These are phyloP conservation scores for Melanogaster broomeanus DNA, from an alignment of 768 basidiomycete species.

Conservation along the genomic window DNA sequence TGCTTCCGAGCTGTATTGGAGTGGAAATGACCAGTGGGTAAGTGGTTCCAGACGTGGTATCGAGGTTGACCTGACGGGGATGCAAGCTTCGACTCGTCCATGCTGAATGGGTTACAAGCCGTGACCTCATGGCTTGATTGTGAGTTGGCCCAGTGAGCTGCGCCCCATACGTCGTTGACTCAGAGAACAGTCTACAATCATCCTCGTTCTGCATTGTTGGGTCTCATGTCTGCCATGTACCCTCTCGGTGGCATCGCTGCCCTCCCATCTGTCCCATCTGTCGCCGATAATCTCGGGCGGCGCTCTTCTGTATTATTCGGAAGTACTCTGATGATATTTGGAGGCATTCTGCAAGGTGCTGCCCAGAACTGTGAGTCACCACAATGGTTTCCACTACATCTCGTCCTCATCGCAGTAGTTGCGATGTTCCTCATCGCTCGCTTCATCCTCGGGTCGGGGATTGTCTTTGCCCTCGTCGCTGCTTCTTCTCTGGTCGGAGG, in stretches of 20 bases:
- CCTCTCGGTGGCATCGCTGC: slow-evolving; percentile 61
- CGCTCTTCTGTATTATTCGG: slow-evolving; percentile 32
- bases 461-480: slow-evolving; percentile 14
- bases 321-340: slow-evolving; percentile 2
- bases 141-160: slow-evolving; percentile 24
- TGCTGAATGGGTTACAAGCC: slow-evolving; percentile 66
- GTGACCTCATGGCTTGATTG: slow-evolving; percentile 58
- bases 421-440: slow-evolving; percentile 15
- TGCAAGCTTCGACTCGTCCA: slow-evolving; percentile 56
- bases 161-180: background rate
- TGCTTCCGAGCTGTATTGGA: slow-evolving; percentile 44
- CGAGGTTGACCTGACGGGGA: slow-evolving; percentile 54
- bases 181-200: slow-evolving; percentile 48
- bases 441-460: slow-evolving; percentile 18
- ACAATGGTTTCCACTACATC: background rate
- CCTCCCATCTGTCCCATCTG: no score
- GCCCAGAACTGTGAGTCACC: slow-evolving; percentile 12
- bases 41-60: slow-evolving; percentile 48
- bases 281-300: no score
- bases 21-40: slow-evolving; percentile 22
- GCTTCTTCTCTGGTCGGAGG: slow-evolving; percentile 24
- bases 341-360: slow-evolving; percentile 17
- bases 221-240: slow-evolving; percentile 60
- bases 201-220: slow-evolving; percentile 55
- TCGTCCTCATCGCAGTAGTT: background rate